phyloP scores from a whole-genome alignment of 1,139 yeast species.

The Waltiozyma sp. region DNA sequence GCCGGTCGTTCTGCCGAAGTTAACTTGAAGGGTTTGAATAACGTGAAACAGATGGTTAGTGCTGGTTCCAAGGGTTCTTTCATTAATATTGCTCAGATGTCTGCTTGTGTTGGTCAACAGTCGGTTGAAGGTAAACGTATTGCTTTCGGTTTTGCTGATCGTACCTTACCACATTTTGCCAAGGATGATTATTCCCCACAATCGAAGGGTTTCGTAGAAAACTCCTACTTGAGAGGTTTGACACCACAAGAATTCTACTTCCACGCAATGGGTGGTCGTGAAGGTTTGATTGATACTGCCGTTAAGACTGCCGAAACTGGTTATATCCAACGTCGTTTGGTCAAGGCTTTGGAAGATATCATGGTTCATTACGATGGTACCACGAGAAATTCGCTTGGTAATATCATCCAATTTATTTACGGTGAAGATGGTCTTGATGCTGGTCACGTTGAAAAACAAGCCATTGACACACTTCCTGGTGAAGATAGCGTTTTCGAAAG shows the following conservation, averaged over 20 bases:
- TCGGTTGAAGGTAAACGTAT: conserved; percentile 99
- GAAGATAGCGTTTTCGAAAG: conserved; percentile 74
- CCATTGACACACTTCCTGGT: conserved; percentile 95
- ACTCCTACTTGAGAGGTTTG: conserved; percentile 91
- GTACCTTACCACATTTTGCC: conserved; percentile 95
- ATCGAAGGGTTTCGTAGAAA: conserved; percentile 95
- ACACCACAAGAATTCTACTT: conserved; percentile 98
- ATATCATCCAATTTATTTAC: conserved; percentile 87
- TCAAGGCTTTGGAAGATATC: conserved; percentile 95
- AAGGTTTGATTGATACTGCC: conserved; percentile 98
- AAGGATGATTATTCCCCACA: conserved; percentile 98
- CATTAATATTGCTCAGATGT: conserved; percentile 98
- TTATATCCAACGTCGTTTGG: conserved; percentile 97
- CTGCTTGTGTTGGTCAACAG: conserved; percentile 99
- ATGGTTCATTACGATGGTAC: conserved; percentile 99
- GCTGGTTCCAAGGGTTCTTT: conserved; percentile 99
- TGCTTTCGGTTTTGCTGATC: conserved; percentile 92
- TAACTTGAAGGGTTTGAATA: conserved; percentile 85
- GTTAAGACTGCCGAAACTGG: conserved; percentile 99
- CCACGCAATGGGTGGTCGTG: conserved; percentile 99
- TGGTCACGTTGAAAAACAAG: conserved; percentile 93
- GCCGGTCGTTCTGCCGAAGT: conserved; percentile 99
- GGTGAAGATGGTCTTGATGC: conserved; percentile 99
- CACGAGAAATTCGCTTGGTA: conserved; percentile 94
- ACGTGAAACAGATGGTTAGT: conserved; percentile 97